phyloP scores from a whole-genome alignment of 1,139 yeast species.

The Pichia sp. region DNA sequence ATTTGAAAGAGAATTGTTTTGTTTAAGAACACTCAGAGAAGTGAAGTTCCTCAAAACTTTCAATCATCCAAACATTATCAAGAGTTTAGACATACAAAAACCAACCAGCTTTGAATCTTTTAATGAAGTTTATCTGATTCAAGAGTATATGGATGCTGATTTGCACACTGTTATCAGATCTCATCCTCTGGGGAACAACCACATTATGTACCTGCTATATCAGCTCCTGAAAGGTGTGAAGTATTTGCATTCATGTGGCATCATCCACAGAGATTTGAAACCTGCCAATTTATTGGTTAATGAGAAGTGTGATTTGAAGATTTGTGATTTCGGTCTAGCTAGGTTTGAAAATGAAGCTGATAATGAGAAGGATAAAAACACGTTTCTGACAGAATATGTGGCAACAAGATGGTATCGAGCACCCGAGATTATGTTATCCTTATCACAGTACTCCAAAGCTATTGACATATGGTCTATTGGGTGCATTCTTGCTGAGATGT shows the following conservation, averaged over 20 bases:
- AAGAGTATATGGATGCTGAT: slow-evolving; percentile 95
- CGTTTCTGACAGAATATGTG: slow-evolving; percentile 88
- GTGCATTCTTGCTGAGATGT: slow-evolving; percentile 90
- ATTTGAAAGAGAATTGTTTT: slow-evolving; percentile 81
- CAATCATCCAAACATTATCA: slow-evolving; percentile 80
- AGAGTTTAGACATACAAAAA: slow-evolving; percentile 80
- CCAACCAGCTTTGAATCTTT: slow-evolving; percentile 70
- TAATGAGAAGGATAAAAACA: slow-evolving; percentile 28
- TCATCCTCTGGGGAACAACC: slow-evolving; percentile 81
- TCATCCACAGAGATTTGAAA: slow-evolving; percentile 87
- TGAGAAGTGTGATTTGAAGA: slow-evolving; percentile 86
- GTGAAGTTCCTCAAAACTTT: slow-evolving; percentile 82
- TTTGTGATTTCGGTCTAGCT: slow-evolving; percentile 94
- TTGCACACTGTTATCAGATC: slow-evolving; percentile 84
- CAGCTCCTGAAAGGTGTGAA: slow-evolving; percentile 87
- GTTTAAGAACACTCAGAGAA: slow-evolving; percentile 85
- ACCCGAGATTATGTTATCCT: slow-evolving; percentile 93
- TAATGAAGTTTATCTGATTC: slow-evolving; percentile 83
- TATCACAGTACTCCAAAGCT: slow-evolving; percentile 88
- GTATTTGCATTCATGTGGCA: slow-evolving; percentile 85
- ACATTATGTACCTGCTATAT: slow-evolving; percentile 85
- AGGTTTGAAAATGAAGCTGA: slow-evolving; percentile 35
- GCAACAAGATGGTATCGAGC: slow-evolving; percentile 98
- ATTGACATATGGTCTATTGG: slow-evolving; percentile 98
- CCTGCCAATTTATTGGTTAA: slow-evolving; percentile 83